These are phyloP conservation scores for Mycosphaerella sp. DNA, from an alignment of 2,329 filamentous ascomycete species.

Conservation along the genomic window DNA sequence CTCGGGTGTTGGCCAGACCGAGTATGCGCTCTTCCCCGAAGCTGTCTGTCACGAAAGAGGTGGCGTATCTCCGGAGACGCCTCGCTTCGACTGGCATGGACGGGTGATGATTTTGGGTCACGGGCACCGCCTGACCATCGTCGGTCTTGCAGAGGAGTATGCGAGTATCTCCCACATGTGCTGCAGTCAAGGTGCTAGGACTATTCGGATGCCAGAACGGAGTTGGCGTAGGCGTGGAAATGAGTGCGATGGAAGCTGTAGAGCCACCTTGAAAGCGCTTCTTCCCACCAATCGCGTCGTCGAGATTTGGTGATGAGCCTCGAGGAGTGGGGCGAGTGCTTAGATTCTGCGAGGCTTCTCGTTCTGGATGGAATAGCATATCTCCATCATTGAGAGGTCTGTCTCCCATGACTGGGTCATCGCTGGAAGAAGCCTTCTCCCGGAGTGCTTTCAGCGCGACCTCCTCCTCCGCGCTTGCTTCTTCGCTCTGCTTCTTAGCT, in stretches of 20 bases:
- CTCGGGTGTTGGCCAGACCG: constrained; percentile 85
- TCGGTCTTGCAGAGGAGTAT: constrained; percentile 82
- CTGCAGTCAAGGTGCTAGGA: constrained; percentile 74
- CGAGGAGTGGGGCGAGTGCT: constrained; percentile 23
- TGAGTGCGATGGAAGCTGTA: constrained; percentile 81
- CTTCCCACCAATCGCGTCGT: constrained; percentile 61
- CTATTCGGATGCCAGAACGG: constrained; percentile 94
- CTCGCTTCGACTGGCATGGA: constrained; percentile 77
- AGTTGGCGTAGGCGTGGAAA: constrained; percentile 83
- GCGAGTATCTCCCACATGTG: constrained; percentile 89
- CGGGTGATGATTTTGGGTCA: constrained; percentile 90
- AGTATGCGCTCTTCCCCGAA: constrained; percentile 96
- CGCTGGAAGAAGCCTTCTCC: constrained; percentile 14
- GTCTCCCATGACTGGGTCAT: constrained; percentile 64
- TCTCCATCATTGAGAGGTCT: constrained; percentile 78
- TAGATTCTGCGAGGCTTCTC: constrained; percentile 37
- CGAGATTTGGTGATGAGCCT: constrained; percentile 46
- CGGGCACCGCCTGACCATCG: constrained; percentile 69
- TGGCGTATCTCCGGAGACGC: constrained; percentile 76
- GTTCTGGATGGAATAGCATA: constrained; percentile 62
- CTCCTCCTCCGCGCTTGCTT: constrained; percentile 12
- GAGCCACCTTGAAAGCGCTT: constrained; percentile 88
- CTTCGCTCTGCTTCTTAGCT: constrained; percentile 59
- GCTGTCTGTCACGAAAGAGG: constrained; percentile 85
- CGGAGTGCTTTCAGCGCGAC: constrained; percentile 9